Evolutionary conservation across 352 stramenopile species (phyloP).

Genomic region (Globisporangium cederbergense): DNA sequence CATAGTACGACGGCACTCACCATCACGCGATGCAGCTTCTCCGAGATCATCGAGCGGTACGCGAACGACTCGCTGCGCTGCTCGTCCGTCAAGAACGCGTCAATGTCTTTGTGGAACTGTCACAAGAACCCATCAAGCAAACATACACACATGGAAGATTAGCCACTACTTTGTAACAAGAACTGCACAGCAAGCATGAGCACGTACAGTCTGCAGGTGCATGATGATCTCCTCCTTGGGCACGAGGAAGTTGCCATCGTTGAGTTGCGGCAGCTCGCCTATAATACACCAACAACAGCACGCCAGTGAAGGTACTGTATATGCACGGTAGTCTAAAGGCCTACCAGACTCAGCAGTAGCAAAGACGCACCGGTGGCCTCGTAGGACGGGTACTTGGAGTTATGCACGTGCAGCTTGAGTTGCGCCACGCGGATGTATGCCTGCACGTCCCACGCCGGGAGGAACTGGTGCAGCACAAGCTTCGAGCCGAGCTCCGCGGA

Average conservation of each 20-base stretch:
- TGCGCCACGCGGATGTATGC: conserved; percentile 79
- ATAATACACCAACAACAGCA: conserved; percentile 7
- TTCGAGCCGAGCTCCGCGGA: conserved; percentile 63
- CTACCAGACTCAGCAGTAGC: background rate
- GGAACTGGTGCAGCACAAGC: conserved; percentile 81
- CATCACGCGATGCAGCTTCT: conserved; percentile 82
- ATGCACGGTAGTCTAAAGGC: background rate
- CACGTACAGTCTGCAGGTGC: conserved; percentile 75
- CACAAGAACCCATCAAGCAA: background rate
- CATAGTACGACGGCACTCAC: conserved; percentile 13
- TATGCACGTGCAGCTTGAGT: conserved; percentile 78
- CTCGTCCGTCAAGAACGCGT: conserved; percentile 55
- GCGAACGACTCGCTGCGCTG: conserved; percentile 82
- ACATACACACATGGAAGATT: background rate
- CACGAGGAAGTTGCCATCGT: conserved; percentile 84
- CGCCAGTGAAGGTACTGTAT: background rate
- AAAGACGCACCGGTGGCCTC: conserved; percentile 57
- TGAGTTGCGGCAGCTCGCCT: conserved; percentile 79
- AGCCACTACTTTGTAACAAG: background rate
- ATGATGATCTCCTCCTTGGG: conserved; percentile 83
- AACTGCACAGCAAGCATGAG: background rate
- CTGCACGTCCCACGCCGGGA: conserved; percentile 81
- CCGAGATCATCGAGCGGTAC: conserved; percentile 76
- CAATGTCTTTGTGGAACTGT: conserved; percentile 82
- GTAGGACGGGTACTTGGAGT: conserved; percentile 79